A percentile compares a stretch with the other conserved stretches of the same genome.
Evolutionary conservation across 1,139 yeast genomes (phyloP).

Genomic region (Pichia cactophila): DNA sequence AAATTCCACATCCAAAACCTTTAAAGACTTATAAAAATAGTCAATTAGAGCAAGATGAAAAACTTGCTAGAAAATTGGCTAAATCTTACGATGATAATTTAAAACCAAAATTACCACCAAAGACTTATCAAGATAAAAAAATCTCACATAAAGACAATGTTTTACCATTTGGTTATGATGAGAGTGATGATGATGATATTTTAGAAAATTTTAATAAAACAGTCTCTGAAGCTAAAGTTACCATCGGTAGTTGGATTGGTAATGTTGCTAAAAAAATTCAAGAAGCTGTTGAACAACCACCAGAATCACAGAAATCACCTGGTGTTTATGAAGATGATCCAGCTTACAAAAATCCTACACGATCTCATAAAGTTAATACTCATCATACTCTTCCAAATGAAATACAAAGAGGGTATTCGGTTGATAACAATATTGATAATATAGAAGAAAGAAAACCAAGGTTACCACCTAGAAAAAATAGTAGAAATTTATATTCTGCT

Average conservation of each 20-base stretch:
- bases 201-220: slow-evolving; percentile 67
- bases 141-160: not conserved
- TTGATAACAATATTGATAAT: not conserved
- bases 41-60: slow-evolving; percentile 71
- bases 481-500: slow-evolving; percentile 7
- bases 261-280: slow-evolving; percentile 56
- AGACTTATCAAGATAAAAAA: not conserved
- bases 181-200: slow-evolving; percentile 43
- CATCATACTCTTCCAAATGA: slow-evolving; percentile 7
- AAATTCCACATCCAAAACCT: slow-evolving; percentile 36
- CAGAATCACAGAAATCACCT: not conserved
- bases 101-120: slow-evolving; percentile 10
- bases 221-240: slow-evolving; percentile 73
- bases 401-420: slow-evolving; percentile 1
- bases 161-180: slow-evolving; percentile 17
- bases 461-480: slow-evolving; percentile 8
- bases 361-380: slow-evolving; percentile 5
- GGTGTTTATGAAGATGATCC: not conserved
- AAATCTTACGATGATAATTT: slow-evolving; percentile 47
- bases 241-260: slow-evolving; percentile 76
- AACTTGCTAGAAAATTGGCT: slow-evolving; percentile 74
- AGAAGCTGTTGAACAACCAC: slow-evolving; percentile 21
- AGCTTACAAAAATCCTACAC: not conserved
- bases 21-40: slow-evolving; percentile 16
- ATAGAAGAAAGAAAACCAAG: slow-evolving; percentile 7